Base-by-base conservation (phyloP, 225 moss, liverwort and hornwort species). In the Takakia lepidozioides region DNA sequence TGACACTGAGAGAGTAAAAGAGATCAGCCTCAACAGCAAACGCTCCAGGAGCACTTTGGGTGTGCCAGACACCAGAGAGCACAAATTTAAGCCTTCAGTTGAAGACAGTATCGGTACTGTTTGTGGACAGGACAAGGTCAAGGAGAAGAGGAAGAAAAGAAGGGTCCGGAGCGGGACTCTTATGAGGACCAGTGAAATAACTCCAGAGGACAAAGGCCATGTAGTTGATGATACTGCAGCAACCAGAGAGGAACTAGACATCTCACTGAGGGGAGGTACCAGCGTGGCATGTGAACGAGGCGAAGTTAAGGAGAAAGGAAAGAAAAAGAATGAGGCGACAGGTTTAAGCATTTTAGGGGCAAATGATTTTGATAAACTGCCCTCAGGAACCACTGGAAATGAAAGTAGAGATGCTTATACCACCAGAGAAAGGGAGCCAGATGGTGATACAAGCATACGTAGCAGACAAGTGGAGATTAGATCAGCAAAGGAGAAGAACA, bases 141-240 rank as follows among this genome's bases (percentile, higher is more conserved):
- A 32, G 32, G 32, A 32, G n/a, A 75, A 55, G 56, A 63, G 49
- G 60, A 71, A 16, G 25, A 61, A 59, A 48, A 59, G 63, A 43
- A 45, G 56, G 48, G 34, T 0, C 22, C 34, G 10, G 18, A 52
- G 22, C 29, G 11, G 3, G 38, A 55, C 42, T 35, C 42, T 44
- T 25, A 25, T 29, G 26, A 15, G 42, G 38, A 48, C 10, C 42
- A 26, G 60, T 45, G 37, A 38, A 51, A 19, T 0, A 47, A 25
- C 2, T 51, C 47, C 16, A 19, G n/a, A n/a, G n/a, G n/a, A n/a
- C n/a, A n/a, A n/a, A n/a, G n/a, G n/a, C n/a, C n/a, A n/a, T n/a
- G n/a, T n/a, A n/a, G 16, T 22, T 25, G 56, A 29, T 45, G 44
- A 29, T 35, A 46, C 15, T 18, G n/a, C 39, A 52, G 53, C 55